Base-by-base conservation (phyloP, 805 yeast genomes). In the Yarrowia sp. region DNA sequence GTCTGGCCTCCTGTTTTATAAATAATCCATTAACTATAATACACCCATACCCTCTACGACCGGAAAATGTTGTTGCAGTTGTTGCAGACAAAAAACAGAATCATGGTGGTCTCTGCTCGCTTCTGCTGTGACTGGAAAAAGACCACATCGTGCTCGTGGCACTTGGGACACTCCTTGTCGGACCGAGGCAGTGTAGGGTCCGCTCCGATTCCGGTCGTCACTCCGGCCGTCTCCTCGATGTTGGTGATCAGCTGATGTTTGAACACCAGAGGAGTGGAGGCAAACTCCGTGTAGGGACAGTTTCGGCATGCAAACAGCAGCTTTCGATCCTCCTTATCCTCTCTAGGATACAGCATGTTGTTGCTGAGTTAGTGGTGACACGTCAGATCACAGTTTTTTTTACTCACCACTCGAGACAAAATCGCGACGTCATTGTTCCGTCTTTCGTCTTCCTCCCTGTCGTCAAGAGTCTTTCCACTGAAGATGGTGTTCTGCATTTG, bases 181-280 rank as follows among this genome's bases (percentile, higher is more conserved):
- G 97, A 89, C 69, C 98, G 82, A 64, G 99, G 99, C 73, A 95
- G 85, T 2, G 99, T 95, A n/a, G 98, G 98, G 76, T 95, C 99
- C 24, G 87, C 81, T 0, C 97, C 98, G 69, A 95, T 89, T 75
- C 93, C 98, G 74, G 90, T 92, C 41, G 95, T 96, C 63, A 90
- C 96, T 71, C 98, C 98, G 0, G 98, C 98, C 1, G 97, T 93
- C 74, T 90, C 98, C 73, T 76, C 97, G 68, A 93, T 90, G 71
- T 89, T 88, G 14, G 98, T 85, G 69, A 91, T 88, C 77, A 93
- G 82, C 78, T 95, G 98, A 75, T 95, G 96, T 69, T 98, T 82
- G 75, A 90, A 76, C 40, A 95, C 96, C 73, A 88, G 84, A 33
- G 97, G 87, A 70, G 89, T 84, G 65, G 87, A 92, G 0, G 98